Percentiles rank a stretch among this genome's conserved stretches.
Evolutionary conservation across 1,139 yeast species (phyloP).

Genomic region (Waltiozyma solani): DNA sequence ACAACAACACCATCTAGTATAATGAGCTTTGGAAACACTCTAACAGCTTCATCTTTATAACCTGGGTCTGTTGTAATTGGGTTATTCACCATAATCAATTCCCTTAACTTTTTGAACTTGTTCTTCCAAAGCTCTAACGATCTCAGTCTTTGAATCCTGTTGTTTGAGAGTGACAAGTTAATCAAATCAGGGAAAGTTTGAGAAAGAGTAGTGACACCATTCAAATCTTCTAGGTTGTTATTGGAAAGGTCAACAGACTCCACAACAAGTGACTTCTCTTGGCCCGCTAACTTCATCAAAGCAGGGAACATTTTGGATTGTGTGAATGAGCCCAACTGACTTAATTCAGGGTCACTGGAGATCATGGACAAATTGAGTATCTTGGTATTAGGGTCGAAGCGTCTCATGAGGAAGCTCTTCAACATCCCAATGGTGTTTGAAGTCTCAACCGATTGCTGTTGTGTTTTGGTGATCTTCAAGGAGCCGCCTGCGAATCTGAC

Average conservation of each 20-base stretch:
- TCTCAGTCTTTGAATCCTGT: conserved; percentile 48
- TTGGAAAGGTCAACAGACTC: conserved; percentile 70
- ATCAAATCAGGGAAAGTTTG: conserved; percentile 64
- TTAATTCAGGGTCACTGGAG: conserved; percentile 53
- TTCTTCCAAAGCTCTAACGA: conserved; percentile 70
- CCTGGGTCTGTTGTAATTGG: conserved; percentile 49
- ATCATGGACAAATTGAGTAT: conserved; percentile 66
- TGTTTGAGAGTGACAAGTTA: conserved; percentile 74
- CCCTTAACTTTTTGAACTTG: conserved; percentile 65
- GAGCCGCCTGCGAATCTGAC: conserved; percentile 72
- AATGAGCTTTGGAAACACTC: conserved; percentile 66
- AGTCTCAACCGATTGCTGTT: conserved; percentile 10
- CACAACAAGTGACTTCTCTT: conserved; percentile 33
- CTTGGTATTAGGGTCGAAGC: conserved; percentile 57
- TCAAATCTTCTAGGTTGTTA: conserved; percentile 57
- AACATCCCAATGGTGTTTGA: conserved; percentile 50
- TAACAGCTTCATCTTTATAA: conserved; percentile 56
- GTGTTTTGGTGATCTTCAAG: conserved; percentile 37
- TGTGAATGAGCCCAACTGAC: conserved; percentile 55
- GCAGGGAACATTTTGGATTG: conserved; percentile 87
- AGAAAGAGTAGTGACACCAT: conserved; percentile 56
- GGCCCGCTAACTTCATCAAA: conserved; percentile 68
- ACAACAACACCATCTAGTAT: conserved; percentile 72
- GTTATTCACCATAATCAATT: conserved; percentile 66
- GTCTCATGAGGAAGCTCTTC: conserved; percentile 45